Evolutionary conservation across 768 basidiomycete species (phyloP), one percentile per base, ranked within the genome.

Genomic region (Trametes punicea): DNA sequence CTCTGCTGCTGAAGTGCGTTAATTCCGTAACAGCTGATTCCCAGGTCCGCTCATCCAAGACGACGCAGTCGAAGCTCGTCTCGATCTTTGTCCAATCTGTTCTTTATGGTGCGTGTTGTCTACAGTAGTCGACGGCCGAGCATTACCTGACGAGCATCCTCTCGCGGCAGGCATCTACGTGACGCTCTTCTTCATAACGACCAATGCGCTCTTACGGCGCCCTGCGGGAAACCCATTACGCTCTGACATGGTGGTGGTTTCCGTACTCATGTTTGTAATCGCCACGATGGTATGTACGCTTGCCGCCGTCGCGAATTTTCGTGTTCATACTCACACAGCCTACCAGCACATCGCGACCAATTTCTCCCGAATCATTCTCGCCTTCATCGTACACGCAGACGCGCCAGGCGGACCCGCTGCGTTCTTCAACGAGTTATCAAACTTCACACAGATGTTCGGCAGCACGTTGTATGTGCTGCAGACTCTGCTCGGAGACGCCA

Each of bases 381-480:
- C 72, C 15, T 76, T 76, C 60, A 62, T 74, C 50, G 56, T 59
- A 20, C 64, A 56, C 39, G 62, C 57, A 38, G 61, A 67, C 41
- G 42, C 39, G n/a, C 54, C 47, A 20, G 55, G 55, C 4, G 55
- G 55, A 5, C 70, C 71, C 8, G 61, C 65, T 26, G 69, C 66
- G 0, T 74, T 65, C 54, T 74, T 72, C 63, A 69, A 69, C 39
- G 56, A 65, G 38, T 61, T 74, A 16, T 70, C 71, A 9, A 66
- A 70, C 38, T 71, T 71, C 34, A 71, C 72, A 15, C 70, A 75
- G 38, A 59, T 72, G 27, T 71, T 75, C 55, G 72, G 70, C 29
- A 74, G 71, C 48, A 65, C 73, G 13, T 62, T 74, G 30, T 75
- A 73, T 56, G 64, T 71, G n/a, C 53, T 65, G 2, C 75, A 76